Evolutionary conservation across 176 grass and related monocot genomes (phyloP).

Genomic region (Avena atlantica): DNA sequence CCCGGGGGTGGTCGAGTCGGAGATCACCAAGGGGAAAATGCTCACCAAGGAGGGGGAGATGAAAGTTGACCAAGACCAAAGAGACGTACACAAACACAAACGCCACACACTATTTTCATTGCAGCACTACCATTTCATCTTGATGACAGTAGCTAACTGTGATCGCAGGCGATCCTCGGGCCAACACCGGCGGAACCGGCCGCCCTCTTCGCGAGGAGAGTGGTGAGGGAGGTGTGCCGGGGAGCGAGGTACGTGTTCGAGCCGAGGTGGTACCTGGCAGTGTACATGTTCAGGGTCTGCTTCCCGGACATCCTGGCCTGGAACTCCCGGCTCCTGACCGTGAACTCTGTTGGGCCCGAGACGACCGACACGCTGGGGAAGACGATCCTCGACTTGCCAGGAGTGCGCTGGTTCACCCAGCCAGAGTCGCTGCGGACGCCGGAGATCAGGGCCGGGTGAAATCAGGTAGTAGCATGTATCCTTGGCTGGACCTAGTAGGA

Average conservation of each 20-base stretch:
- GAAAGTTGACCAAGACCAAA: constrained; percentile 58
- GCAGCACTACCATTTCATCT: background rate
- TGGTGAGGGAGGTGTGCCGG: constrained; percentile 53
- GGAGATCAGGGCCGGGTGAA: constrained; percentile 50
- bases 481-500: background rate
- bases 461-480: background rate
- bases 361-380: constrained; percentile 52
- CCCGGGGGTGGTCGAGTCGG: constrained; percentile 62
- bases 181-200: constrained; percentile 43
- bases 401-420: constrained; percentile 39
- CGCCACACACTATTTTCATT: background rate
- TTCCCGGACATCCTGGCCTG: constrained; percentile 56
- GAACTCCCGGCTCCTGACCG: constrained; percentile 52
- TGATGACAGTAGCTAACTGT: background rate
- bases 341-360: background rate
- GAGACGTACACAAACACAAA: constrained; percentile 45
- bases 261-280: constrained; percentile 55
- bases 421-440: constrained; percentile 51
- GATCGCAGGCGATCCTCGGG: constrained; percentile 53
- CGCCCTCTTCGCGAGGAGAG: constrained; percentile 35
- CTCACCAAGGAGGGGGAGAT: constrained; percentile 59
- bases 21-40: constrained; percentile 70
- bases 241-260: constrained; percentile 59
- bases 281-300: constrained; percentile 55
- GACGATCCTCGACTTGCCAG: constrained; percentile 43